These are phyloP conservation scores for Guillardia theta DNA, from an alignment of 78 protist genomes.

Conservation along the genomic window DNA sequence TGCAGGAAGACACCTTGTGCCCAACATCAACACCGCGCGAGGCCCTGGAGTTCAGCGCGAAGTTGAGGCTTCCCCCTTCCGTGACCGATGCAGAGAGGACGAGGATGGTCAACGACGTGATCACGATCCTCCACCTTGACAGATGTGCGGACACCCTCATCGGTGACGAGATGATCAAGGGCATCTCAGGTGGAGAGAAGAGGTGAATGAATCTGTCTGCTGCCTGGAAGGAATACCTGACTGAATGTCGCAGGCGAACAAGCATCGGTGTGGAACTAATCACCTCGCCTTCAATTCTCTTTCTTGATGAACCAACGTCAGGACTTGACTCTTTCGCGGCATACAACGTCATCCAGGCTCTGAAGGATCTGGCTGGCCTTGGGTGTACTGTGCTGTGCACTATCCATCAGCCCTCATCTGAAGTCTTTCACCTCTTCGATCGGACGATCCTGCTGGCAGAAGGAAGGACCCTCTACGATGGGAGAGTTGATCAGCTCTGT, in stretches of 20 bases:
- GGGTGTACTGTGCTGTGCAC: constrained; percentile 18
- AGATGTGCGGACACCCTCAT: background rate
- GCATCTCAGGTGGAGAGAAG: constrained; percentile 64
- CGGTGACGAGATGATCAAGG: background rate
- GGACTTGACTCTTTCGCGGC: constrained; percentile 27
- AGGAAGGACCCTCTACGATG: constrained; percentile 21
- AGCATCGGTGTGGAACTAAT: constrained; percentile 53
- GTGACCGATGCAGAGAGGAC: background rate
- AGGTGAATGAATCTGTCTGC: no score
- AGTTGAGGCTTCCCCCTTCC: background rate
- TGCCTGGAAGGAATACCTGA: no score
- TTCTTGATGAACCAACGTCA: constrained; percentile 74
- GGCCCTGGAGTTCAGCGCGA: background rate
- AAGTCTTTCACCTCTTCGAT: constrained; percentile 3
- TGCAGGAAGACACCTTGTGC: background rate
- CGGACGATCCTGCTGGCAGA: background rate
- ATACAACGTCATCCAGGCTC: no score
- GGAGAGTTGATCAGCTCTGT: no score
- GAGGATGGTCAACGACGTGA: background rate
- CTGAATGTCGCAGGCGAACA: no score
- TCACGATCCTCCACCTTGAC: background rate
- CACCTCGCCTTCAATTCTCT: constrained; percentile 50
- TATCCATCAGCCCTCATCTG: constrained; percentile 67
- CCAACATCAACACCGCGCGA: constrained; percentile 20
- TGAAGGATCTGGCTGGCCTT: background rate